A percentile compares a stretch with the other conserved stretches of the same genome.
These are phyloP conservation scores for Lentinula detonsa DNA, from an alignment of 768 basidiomycete genomes.

Conservation along the genomic window DNA sequence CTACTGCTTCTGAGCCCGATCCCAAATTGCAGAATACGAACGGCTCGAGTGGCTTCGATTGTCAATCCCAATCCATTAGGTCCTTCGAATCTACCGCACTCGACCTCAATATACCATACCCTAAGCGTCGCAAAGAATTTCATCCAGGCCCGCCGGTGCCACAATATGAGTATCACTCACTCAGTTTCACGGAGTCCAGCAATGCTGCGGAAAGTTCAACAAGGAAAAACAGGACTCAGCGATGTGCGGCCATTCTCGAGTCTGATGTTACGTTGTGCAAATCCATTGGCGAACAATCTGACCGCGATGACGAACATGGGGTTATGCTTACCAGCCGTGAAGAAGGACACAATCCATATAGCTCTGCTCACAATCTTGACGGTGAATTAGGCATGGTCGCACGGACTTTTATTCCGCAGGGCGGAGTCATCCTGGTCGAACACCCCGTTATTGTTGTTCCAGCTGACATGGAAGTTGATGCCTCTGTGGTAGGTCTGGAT, in stretches of 20 bases:
- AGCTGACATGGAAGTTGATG: neutral
- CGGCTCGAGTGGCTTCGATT: neutral
- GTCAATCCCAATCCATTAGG: neutral
- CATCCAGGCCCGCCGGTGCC: neutral
- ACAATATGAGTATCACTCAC: neutral
- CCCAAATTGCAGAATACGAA: neutral
- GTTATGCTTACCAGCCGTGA: neutral
- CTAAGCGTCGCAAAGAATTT: neutral
- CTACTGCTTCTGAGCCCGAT: neutral
- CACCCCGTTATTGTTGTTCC: neutral
- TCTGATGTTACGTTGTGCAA: neutral
- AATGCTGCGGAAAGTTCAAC: neutral
- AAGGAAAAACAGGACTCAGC: neutral
- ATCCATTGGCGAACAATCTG: neutral
- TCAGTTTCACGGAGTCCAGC: neutral
- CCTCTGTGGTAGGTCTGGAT: neutral
- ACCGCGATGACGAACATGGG: neutral
- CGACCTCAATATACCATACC: neutral
- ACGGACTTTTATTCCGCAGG: neutral
- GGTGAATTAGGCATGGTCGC: neutral
- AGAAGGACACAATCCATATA: neutral
- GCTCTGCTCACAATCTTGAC: too few species aligned
- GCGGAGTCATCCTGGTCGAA: neutral
- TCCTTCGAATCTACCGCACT: neutral
- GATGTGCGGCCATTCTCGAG: neutral